A percentile compares a stretch with the other conserved stretches of the same genome.
These are phyloP conservation scores for Pyronema omphalodes DNA, from an alignment of 495 filamentous ascomycete species.

Conservation along the genomic window DNA sequence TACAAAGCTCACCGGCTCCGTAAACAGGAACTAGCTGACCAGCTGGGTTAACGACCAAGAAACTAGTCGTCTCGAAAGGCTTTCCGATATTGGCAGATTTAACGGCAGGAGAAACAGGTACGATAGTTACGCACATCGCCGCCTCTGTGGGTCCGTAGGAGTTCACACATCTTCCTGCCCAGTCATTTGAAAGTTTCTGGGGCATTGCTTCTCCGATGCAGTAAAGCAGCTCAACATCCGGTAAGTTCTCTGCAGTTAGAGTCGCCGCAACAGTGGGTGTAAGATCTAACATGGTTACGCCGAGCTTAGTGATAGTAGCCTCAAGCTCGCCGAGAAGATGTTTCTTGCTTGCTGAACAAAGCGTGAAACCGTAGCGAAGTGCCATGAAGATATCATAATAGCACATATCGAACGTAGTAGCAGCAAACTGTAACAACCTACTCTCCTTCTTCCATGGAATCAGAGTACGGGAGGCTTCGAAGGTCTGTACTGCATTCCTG, in stretches of 20 bases:
- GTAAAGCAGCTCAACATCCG: conserved; percentile 25
- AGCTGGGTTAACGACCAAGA: conserved; percentile 9
- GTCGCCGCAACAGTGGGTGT: conserved; percentile 29
- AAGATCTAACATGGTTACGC: conserved; percentile 25
- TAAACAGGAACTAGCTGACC: conserved; percentile 16
- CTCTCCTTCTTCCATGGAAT: conserved; percentile 25
- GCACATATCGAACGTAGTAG: conserved; percentile 32
- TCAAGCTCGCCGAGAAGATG: conserved; percentile 24
- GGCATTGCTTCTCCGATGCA: conserved; percentile 38
- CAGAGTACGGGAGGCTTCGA: conserved; percentile 20
- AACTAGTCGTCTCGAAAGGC: conserved; percentile 20
- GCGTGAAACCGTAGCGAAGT: conserved; percentile 28
- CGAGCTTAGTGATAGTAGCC: conserved; percentile 19
- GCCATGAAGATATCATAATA: conserved; percentile 31
- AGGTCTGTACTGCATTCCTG: conserved; percentile 25
- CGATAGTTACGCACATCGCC: conserved; percentile 24
- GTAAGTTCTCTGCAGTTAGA: conserved; percentile 18
- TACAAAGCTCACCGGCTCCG: conserved; percentile 27
- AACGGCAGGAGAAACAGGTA: conserved; percentile 6
- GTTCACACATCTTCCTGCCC: conserved; percentile 38
- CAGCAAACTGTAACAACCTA: conserved; percentile 27
- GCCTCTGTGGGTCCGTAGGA: conserved; percentile 38
- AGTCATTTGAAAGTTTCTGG: conserved; percentile 34
- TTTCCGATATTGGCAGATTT: conserved; percentile 23
- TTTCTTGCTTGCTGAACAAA: conserved; percentile 25